phyloP scores from a whole-genome alignment of 495 filamentous ascomycete genomes.

The Trichoderma orchidacearum region DNA sequence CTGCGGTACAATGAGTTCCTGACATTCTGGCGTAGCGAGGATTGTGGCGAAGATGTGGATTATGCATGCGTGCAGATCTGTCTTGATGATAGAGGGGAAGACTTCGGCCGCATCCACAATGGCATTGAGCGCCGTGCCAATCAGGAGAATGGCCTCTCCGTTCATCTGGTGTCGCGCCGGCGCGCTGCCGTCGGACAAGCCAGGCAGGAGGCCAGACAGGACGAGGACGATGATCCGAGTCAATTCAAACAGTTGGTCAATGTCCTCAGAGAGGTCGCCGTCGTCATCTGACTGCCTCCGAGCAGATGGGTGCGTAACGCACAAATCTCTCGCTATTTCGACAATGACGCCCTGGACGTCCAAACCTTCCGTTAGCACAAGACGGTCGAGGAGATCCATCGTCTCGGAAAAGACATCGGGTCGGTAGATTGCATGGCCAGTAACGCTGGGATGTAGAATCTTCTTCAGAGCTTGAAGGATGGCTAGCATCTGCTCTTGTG shows the following conservation, averaged over 20 bases:
- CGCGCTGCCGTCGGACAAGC: constrained; percentile 62
- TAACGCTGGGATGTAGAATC: constrained; percentile 89
- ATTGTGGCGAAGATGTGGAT: constrained; percentile 93
- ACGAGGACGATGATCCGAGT: constrained; percentile 92
- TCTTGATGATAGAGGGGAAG: constrained; percentile 91
- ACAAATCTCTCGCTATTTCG: constrained; percentile 80
- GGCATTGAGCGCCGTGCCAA: constrained; percentile 66
- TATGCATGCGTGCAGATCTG: constrained; percentile 92
- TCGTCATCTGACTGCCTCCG: constrained; percentile 51
- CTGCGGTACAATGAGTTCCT: constrained; percentile 78
- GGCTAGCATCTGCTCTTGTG: constrained; percentile 70
- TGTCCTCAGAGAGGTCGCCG: constrained; percentile 81
- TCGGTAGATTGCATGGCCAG: constrained; percentile 90
- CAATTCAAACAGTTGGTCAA: constrained; percentile 95
- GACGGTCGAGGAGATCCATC: constrained; percentile 87
- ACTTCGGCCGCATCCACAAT: constrained; percentile 89
- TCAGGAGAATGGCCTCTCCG: constrained; percentile 73
- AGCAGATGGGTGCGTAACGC: constrained; percentile 80
- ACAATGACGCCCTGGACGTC: constrained; percentile 88
- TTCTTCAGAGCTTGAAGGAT: constrained; percentile 88
- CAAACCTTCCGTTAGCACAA: constrained; percentile 78
- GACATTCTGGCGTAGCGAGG: constrained; percentile 73
- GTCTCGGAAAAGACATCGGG: constrained; percentile 94
- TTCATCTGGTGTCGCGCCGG: constrained; percentile 56
- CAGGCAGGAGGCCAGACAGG: constrained; percentile 73